Percentiles rank a stretch among this genome's conserved stretches.
Conservation (phyloP, 2,329 filamentous ascomycete species). For the Clarireedia monteithiana region DNA sequence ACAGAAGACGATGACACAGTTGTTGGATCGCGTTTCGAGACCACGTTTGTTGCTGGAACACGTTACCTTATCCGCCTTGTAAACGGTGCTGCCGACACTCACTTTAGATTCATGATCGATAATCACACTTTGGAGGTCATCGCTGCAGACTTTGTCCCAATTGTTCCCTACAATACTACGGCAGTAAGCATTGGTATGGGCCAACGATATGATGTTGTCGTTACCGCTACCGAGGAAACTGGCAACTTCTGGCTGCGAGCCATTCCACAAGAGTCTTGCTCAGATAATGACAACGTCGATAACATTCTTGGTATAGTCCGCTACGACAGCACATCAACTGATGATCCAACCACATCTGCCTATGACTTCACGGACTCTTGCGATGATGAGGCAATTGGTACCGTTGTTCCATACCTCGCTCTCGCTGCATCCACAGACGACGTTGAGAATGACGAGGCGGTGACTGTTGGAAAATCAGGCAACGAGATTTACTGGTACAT, state of each 20-base stretch:
- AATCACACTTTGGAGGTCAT: slow-evolving; percentile 49
- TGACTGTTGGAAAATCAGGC: slow-evolving; percentile 17
- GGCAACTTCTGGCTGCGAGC: slow-evolving; percentile 51
- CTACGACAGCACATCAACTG: slow-evolving; percentile 35
- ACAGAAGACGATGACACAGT: slow-evolving; percentile 1
- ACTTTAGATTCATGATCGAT: slow-evolving; percentile 40
- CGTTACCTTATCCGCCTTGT: slow-evolving; percentile 39
- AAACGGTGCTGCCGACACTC: slow-evolving; percentile 34
- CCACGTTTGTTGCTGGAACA: slow-evolving; percentile 31
- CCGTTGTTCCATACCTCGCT: slow-evolving; percentile 22
- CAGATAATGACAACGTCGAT: slow-evolving; percentile 46
- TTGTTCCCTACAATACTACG: slow-evolving; percentile 11
- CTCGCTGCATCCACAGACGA: slow-evolving; percentile 7
- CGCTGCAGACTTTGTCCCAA: slow-evolving; percentile 49
- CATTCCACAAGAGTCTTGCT: slow-evolving; percentile 45
- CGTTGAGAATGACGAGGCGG: slow-evolving; percentile 10
- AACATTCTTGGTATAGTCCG: slow-evolving; percentile 39
- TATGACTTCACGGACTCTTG: slow-evolving; percentile 19
- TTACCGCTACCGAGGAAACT: slow-evolving; percentile 38
- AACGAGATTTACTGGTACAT: slow-evolving; percentile 39
- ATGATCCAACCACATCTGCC: slow-evolving; percentile 22
- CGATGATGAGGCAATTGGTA: slow-evolving; percentile 23
- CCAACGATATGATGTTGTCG: slow-evolving; percentile 36
- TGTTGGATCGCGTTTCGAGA: slow-evolving; percentile 15
- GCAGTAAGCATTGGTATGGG: slow-evolving; percentile 43